These are phyloP conservation scores for Globisporangium emineosum DNA, from an alignment of 352 stramenopile species.

Conservation along the genomic window DNA sequence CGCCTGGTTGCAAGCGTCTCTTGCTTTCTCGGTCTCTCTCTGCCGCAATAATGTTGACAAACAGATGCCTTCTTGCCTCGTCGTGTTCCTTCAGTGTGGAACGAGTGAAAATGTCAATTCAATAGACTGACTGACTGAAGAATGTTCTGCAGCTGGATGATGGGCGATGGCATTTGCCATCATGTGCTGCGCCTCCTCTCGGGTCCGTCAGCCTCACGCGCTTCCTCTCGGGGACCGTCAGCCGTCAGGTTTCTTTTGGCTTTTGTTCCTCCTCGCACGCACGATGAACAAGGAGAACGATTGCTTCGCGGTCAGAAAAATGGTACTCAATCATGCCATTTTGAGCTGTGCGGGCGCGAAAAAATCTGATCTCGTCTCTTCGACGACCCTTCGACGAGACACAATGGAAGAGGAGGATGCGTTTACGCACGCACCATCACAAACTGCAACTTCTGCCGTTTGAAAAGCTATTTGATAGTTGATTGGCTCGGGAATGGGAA, in stretches of 20 bases:
- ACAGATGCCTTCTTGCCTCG: neutral
- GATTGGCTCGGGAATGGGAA: neutral
- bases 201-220: neutral
- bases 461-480: neutral
- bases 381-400: slow-evolving; percentile 4
- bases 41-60: neutral
- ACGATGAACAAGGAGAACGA: neutral
- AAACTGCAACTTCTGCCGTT: neutral
- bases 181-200: neutral
- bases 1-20: slow-evolving; percentile 5
- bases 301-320: neutral
- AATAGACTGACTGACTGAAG: neutral
- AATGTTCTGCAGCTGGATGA: slow-evolving; percentile 6
- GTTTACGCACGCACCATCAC: neutral
- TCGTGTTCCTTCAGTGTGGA: neutral
- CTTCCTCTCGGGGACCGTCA: too few species aligned
- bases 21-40: slow-evolving; percentile 5
- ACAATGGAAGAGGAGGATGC: neutral
- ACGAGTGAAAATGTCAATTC: too few species aligned
- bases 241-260: too few species aligned
- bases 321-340: neutral
- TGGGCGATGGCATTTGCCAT: neutral
- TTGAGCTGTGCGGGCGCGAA: neutral
- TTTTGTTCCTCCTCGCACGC: neutral
- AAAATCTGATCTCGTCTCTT: neutral